Conservation (phyloP, 1,284 basidiomycete genomes). For the Ganoderma sinense region DNA sequence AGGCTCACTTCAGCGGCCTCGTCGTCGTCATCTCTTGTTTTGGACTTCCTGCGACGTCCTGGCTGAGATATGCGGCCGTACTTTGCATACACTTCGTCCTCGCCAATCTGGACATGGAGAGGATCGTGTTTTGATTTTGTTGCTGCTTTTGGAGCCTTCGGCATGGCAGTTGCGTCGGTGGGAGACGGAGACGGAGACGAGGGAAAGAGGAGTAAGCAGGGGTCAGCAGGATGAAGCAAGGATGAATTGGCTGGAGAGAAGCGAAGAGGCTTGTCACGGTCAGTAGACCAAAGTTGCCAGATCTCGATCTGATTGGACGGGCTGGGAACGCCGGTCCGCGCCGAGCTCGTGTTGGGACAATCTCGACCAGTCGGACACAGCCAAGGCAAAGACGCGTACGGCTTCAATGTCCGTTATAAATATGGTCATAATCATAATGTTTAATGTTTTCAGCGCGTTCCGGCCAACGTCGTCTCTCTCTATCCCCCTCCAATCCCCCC, state of each 20-base stretch:
- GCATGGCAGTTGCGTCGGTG: conserved; percentile 53
- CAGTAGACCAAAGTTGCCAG: conserved; percentile 18
- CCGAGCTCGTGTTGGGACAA: too few relatives aligned
- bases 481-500: conserved; percentile 12
- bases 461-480: not conserved
- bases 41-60: conserved; percentile 75
- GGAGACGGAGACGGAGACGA: not conserved
- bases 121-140: conserved; percentile 82
- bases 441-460: not conserved
- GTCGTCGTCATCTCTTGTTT: conserved; percentile 54
- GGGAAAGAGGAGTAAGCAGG: conserved; percentile 9
- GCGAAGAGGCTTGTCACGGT: not conserved
- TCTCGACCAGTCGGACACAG: not conserved
- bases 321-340: not conserved
- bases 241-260: not conserved
- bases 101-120: conserved; percentile 81
- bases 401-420: conserved; percentile 10
- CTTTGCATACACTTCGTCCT: conserved; percentile 77
- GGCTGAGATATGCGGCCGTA: conserved; percentile 82
- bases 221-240: conserved; percentile 14
- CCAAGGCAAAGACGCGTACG: not conserved
- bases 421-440: not conserved
- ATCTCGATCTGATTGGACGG: conserved; percentile 28
- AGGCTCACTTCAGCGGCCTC: conserved; percentile 60
- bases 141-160: conserved; percentile 59